phyloP scores from a whole-genome alignment of 1,284 basidiomycete species.

The Austroboletus novae-zelandiae region DNA sequence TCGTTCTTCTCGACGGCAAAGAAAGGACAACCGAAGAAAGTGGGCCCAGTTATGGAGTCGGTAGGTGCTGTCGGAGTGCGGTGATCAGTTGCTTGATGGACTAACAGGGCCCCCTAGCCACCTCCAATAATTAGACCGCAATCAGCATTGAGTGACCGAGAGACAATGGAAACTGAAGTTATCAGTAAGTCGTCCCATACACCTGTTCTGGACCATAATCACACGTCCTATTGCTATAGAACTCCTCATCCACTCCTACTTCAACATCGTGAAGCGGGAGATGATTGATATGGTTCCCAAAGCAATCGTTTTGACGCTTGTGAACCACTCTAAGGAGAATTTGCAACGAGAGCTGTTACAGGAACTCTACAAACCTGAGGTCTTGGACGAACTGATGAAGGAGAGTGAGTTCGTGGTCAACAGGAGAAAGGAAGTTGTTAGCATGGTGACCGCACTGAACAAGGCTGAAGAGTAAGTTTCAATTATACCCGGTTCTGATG shows the following conservation, averaged over 20 bases:
- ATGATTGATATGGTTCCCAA: constrained; percentile 99
- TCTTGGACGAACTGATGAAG: constrained; percentile 89
- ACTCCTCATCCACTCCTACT: constrained; percentile 90
- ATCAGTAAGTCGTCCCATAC: constrained; percentile 75
- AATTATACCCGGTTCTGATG: not conserved
- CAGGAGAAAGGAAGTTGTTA: constrained; percentile 84
- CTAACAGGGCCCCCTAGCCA: constrained; percentile 44
- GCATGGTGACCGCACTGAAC: constrained; percentile 87
- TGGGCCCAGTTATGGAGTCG: constrained; percentile 76
- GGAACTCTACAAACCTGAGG: constrained; percentile 89
- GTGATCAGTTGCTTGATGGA: not conserved
- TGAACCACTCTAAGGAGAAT: constrained; percentile 90
- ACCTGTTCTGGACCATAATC: not conserved
- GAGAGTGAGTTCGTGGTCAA: constrained; percentile 85
- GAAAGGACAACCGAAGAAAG: constrained; percentile 74
- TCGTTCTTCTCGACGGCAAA: constrained; percentile 86
- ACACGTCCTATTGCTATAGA: constrained; percentile 45
- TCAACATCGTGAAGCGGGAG: constrained; percentile 97
- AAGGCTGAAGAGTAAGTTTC: constrained; percentile 84
- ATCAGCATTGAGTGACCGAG: constrained; percentile 90
- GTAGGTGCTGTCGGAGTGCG: constrained; percentile 32
- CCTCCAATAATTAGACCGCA: constrained; percentile 92
- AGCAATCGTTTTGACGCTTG: constrained; percentile 92
- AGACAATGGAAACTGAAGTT: constrained; percentile 98
- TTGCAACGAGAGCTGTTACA: constrained; percentile 87